Evolutionary conservation across 352 stramenopile species (phyloP), one percentile per base, ranked within the genome.

Genomic region (Ophiocytium majus): DNA sequence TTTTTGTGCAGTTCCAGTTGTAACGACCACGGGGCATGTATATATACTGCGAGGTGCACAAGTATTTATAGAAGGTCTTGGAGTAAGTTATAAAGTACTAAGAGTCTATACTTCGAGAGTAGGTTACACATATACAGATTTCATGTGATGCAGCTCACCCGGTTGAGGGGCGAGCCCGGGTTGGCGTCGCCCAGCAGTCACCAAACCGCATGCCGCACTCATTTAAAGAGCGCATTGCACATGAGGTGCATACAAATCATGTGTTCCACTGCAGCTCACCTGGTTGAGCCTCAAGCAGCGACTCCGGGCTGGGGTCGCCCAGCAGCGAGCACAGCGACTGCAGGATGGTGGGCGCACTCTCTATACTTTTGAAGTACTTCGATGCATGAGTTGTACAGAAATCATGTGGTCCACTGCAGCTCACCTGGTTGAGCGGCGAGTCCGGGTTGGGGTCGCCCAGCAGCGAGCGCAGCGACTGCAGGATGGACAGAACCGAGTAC

Each of bases 391-490:
- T 14, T 57, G 14, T 57, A 57, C 43, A 14, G 5, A 5, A 57
- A 57, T 5, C 43, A 57, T 14, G 14, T 57, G 43, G 43, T 57
- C 5, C 43, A 57, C 43, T 14, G 5, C 5, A 57, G 43, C 43
- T 5, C 14, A 57, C 43, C 43, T 98, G 98, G 82, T 98, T 95
- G 36, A 99, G 91, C 49, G 97, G 96, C 90, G 99, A 94, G 92
- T 98, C 95, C 57, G 96, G 96, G 92, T 99, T 99, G 0, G 96
- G 96, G 31, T 95, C 95, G 79, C 93, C 97, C 79, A 99, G 91
- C 79, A 99, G 92, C 32, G 96, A 86, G 35, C 83, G 63, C 19
- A 86, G 83, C 10, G 83, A 86, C 63, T 86, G 83, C 35, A 88
- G 80, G 33, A 88, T 88, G 28, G 84, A 82, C 63, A 71, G 79